Evolutionary conservation across 2,329 filamentous ascomycete species (phyloP), one percentile per base, ranked within the genome.

Genomic region (Calonectria hawksworthii): DNA sequence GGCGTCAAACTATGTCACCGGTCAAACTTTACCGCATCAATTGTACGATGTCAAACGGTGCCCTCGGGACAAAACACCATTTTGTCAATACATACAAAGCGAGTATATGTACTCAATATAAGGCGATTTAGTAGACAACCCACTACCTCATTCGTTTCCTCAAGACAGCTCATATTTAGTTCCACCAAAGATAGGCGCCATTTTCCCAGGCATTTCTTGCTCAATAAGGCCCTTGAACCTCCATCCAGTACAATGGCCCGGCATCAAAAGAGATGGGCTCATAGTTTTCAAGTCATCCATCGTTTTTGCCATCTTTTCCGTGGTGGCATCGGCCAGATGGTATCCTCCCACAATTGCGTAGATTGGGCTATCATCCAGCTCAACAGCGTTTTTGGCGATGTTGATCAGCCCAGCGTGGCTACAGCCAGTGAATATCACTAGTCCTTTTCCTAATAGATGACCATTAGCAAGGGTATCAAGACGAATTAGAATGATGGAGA

Each of bases 211-310:
- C 86, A 90, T 88, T 44, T 85, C 82, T 73, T 85, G 87, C 80
- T 90, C 88, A 74, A 90, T 89, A 52, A 85, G 85, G 76, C 87
- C 87, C 79, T 90, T 90, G 50, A 88, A 89, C 74, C 88, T 84
- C 89, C 89, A 92, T 8, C 89, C 89, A 0, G 89, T 88, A 77
- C 89, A 91, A 79, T 91, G 90, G 0, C 89, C 90, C 0, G 90
- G 89, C 79, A 91, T 84, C 4, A 91, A 79, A 0, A 91, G 83
- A 14, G 86, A 86, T 0, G 89, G 88, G 66, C 86, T 83, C 4
- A 91, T 77, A 0, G 76, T 82, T 76, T 88, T 87, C 32, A 91
- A 80, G 68, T 90, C 89, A 21, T 80, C 78, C 2, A 91, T 83
- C 0, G 89, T 89, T 23, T 82, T 83, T 47, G 86, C 78, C 69